Evolutionary conservation across 768 basidiomycete genomes (phyloP), one percentile per base, ranked within the genome.

Genomic region (Pholiota microspora): DNA sequence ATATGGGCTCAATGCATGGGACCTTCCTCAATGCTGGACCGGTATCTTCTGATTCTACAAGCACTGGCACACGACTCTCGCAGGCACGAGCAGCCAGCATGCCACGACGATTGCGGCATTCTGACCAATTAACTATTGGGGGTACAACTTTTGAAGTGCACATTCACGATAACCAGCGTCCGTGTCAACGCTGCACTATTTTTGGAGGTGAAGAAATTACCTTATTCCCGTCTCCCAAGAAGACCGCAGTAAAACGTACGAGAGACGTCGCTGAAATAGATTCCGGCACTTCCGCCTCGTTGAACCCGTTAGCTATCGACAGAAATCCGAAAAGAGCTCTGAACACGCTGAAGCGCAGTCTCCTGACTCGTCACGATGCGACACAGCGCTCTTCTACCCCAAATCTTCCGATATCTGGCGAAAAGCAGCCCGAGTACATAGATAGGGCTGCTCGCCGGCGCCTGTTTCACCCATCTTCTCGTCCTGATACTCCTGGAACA

Each of bases 1-100:
- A 94, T 65, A 89, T 89, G 85, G 92, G 89, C 8, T 89, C 88
- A 49, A 87, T 84, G 67, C 92, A 94, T 59, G 92, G 92, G 3
- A 92, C 91, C 0, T 92, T 85, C 65, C 52, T 89, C 54, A 70
- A 67, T 40, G 61, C 69, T n/a, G 69, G 67, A 25, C 59, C 64
- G 16, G 57, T 64, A 28, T 42, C 67, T 9, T 51, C 62, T 44
- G 64, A 69, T 34, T 56, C 59, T 13, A 54, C 62, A 29, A 64
- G 64, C 23, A 31, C 63, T 49, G 80, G 81, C 15, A 59, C 65
- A 45, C 79, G 88, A 45, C 72, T 92, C 44, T 91, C 89, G 28
- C 78, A 81, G 35, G 66, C 85, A 31, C 80, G 85, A 50, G 72
- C 76, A 48, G 85, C 90, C 45, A 92, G 90, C 68, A 69, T 86